A percentile compares a stretch with the other conserved stretches of the same genome.
Conservation (phyloP, 2,329 filamentous ascomycete species). For the Colletotrichum incanum region DNA sequence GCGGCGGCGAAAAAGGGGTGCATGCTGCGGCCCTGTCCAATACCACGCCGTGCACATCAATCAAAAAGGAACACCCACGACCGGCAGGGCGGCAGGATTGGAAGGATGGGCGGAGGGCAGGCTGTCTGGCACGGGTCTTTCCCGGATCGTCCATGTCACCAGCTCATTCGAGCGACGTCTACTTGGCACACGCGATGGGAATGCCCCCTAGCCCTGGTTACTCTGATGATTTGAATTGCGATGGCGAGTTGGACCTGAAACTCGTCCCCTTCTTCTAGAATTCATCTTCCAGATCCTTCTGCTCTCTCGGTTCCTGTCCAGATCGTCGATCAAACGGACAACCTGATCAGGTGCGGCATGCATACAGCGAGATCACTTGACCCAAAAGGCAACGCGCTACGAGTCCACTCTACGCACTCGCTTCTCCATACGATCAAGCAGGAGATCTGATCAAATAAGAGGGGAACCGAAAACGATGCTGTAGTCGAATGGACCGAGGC, state of each 20-base stretch:
- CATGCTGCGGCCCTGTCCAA: background rate
- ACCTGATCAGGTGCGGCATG: conserved; percentile 27
- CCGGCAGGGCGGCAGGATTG: background rate
- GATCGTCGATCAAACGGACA: conserved; percentile 35
- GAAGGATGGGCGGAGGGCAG: background rate
- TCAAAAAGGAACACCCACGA: background rate
- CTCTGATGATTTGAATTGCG: conserved; percentile 1
- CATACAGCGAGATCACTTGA: conserved; percentile 31
- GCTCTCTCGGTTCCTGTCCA: background rate
- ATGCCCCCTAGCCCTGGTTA: background rate
- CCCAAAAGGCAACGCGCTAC: conserved; percentile 3
- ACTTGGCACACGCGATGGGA: background rate
- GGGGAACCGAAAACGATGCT: background rate
- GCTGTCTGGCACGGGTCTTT: background rate
- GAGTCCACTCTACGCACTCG: background rate
- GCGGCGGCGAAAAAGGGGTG: background rate
- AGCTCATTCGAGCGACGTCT: background rate
- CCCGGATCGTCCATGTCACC: conserved; percentile 1
- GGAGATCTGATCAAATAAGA: conserved; percentile 30
- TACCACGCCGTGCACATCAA: background rate
- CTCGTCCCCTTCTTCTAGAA: conserved; percentile 4
- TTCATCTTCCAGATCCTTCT: background rate
- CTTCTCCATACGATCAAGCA: conserved; percentile 21
- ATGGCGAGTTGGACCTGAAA: background rate
- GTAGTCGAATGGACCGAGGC: background rate